Percentiles rank a stretch among this genome's conserved stretches.
Evolutionary conservation across 1,284 basidiomycete genomes (phyloP).

Genomic region (Stereum hirsutum): DNA sequence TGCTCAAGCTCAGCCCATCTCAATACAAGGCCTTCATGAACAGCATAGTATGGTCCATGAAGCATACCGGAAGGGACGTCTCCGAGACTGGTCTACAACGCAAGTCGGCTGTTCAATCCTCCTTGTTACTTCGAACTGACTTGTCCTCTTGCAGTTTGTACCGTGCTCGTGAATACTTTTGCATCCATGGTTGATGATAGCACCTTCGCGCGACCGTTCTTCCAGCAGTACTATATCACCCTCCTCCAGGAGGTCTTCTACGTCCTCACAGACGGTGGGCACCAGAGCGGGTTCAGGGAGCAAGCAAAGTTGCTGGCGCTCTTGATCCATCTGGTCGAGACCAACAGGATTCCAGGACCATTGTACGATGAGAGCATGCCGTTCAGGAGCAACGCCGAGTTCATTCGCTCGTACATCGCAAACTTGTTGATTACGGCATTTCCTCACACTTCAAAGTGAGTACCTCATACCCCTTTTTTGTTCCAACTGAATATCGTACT

Average conservation of each 20-base stretch:
- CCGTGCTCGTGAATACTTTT: conserved; percentile 97
- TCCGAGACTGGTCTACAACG: conserved; percentile 89
- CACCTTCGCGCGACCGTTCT: conserved; percentile 67
- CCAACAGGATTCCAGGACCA: conserved; percentile 74
- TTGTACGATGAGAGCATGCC: conserved; percentile 81
- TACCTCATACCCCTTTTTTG: conserved; percentile 4
- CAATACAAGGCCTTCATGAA: conserved; percentile 99
- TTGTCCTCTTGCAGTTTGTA: conserved; percentile 53
- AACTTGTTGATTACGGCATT: conserved; percentile 85
- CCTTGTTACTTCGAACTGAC: not conserved
- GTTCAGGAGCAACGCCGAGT: conserved; percentile 73
- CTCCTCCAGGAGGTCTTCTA: conserved; percentile 97
- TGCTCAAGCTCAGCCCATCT: conserved; percentile 80
- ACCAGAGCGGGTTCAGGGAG: conserved; percentile 96
- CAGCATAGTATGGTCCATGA: conserved; percentile 98
- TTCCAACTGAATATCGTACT: conserved; percentile 3
- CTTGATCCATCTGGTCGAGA: conserved; percentile 91
- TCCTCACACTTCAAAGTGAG: conserved; percentile 81
- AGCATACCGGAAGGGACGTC: conserved; percentile 99
- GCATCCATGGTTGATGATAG: conserved; percentile 75
- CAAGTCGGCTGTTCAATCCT: conserved; percentile 28
- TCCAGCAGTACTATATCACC: conserved; percentile 89
- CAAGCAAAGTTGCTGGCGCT: conserved; percentile 86
- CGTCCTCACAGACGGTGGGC: conserved; percentile 95
- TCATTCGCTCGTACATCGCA: conserved; percentile 84